Percentiles rank a stretch among this genome's conserved stretches.
Conservation (phyloP, 1,284 basidiomycete genomes). For the Ustilago sp. region DNA sequence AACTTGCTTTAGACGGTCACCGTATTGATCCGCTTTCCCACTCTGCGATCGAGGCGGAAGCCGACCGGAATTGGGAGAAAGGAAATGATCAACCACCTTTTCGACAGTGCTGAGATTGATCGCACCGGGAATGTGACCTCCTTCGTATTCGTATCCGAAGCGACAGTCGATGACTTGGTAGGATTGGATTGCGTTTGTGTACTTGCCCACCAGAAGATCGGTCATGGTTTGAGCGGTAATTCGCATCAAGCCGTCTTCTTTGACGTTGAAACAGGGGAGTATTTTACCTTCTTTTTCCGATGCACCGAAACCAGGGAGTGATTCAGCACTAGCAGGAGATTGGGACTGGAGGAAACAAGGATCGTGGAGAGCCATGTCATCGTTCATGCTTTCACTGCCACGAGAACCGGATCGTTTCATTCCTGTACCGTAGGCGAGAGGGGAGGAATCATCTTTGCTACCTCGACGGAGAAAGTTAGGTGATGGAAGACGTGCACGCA, state of each 20-base stretch:
- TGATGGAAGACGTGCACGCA: conserved; percentile 22
- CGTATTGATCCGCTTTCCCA: conserved; percentile 73
- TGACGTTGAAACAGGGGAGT: conserved; percentile 90
- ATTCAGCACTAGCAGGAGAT: conserved; percentile 43
- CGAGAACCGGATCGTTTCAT: conserved; percentile 48
- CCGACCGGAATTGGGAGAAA: conserved; percentile 72
- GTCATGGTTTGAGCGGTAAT: conserved; percentile 78
- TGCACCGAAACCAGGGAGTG: conserved; percentile 63
- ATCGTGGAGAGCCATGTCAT: conserved; percentile 44
- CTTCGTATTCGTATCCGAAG: conserved; percentile 95
- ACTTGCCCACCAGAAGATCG: conserved; percentile 61
- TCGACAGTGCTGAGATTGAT: conserved; percentile 89
- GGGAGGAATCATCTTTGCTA: conserved; percentile 64
- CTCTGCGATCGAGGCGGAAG: conserved; percentile 75
- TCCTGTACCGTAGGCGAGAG: conserved; percentile 59
- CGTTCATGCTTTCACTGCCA: conserved; percentile 36
- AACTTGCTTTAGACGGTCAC: conserved; percentile 78
- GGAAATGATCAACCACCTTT: conserved; percentile 83
- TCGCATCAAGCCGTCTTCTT: conserved; percentile 94
- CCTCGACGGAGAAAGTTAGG: conserved; percentile 45
- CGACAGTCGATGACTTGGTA: conserved; percentile 87
- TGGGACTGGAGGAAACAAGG: conserved; percentile 25
- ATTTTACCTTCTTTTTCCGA: conserved; percentile 80
- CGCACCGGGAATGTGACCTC: conserved; percentile 91
- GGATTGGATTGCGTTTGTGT: conserved; percentile 54